phyloP scores from a whole-genome alignment of 2,329 filamentous ascomycete species.

The Epichloe sylvatica region DNA sequence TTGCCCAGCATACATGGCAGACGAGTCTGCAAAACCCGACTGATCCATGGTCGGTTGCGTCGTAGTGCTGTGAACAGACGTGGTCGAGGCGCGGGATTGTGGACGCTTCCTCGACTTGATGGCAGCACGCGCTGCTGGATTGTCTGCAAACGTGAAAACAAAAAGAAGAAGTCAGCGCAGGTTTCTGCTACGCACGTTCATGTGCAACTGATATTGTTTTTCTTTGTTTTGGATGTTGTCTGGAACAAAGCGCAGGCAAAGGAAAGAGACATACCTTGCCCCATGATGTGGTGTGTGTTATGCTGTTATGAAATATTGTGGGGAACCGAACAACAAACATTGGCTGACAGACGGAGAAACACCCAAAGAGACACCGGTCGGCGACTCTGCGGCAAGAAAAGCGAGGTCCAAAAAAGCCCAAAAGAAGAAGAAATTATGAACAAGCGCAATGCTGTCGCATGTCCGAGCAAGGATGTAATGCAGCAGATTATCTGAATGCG shows the following conservation, averaged over 20 bases:
- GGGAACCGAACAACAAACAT: slow-evolving; percentile 27
- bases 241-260: slow-evolving; percentile 5
- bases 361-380: slow-evolving; percentile 6
- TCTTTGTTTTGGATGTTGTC: slow-evolving; percentile 3
- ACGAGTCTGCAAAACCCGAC: slow-evolving; percentile 26
- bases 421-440: slow-evolving; percentile 4
- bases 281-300: slow-evolving; percentile 14
- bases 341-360: slow-evolving; percentile 12
- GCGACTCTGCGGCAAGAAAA: slow-evolving; percentile 5
- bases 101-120: slow-evolving; percentile 35
- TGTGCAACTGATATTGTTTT: slow-evolving; percentile 1
- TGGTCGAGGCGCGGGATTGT: slow-evolving; percentile 41
- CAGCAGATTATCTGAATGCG: slow-evolving; percentile 7
- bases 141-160: slow-evolving; percentile 12
- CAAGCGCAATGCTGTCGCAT: slow-evolving; percentile 7
- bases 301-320: slow-evolving; percentile 15
- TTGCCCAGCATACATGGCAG: slow-evolving; percentile 33
- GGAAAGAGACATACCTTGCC: slow-evolving; percentile 21
- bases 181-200: not conserved
- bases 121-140: slow-evolving; percentile 17
- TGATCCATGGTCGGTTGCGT: slow-evolving; percentile 40
- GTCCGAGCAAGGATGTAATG: slow-evolving; percentile 1
- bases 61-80: slow-evolving; percentile 40
- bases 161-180: slow-evolving; percentile 4
- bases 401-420: slow-evolving; percentile 3